A percentile compares a stretch with the other conserved stretches of the same genome.
These are phyloP conservation scores for Amaranthus cruentus DNA, from an alignment of 148 eudicot genomes.

Conservation along the genomic window DNA sequence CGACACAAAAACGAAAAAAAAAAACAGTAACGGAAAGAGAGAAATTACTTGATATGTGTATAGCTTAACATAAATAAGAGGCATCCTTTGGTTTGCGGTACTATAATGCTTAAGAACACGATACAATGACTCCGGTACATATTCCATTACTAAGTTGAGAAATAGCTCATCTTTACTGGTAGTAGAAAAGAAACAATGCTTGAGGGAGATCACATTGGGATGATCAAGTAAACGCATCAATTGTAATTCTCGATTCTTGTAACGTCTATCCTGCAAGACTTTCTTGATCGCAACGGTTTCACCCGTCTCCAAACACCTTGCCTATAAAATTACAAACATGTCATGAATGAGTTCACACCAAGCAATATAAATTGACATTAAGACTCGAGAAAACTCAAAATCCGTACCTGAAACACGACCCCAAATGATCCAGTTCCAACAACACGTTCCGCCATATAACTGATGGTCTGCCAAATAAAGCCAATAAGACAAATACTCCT, in stretches of 20 bases:
- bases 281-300: slow-evolving; percentile 80
- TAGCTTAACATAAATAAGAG: slow-evolving; percentile 70
- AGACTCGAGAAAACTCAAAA: not conserved
- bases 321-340: slow-evolving; percentile 30
- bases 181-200: slow-evolving; percentile 81
- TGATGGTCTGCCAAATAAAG: slow-evolving; percentile 51
- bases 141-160: slow-evolving; percentile 81
- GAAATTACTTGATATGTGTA: slow-evolving; percentile 65
- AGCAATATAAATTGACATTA: not conserved
- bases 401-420: slow-evolving; percentile 66
- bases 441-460: slow-evolving; percentile 87
- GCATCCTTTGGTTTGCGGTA: slow-evolving; percentile 70
- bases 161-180: slow-evolving; percentile 78
- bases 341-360: slow-evolving; percentile 9
- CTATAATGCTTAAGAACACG: slow-evolving; percentile 67
- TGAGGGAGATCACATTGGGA: slow-evolving; percentile 64
- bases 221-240: slow-evolving; percentile 77
- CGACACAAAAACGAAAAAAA: no score
- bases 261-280: slow-evolving; percentile 75
- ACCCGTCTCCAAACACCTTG: slow-evolving; percentile 81
- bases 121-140: slow-evolving; percentile 70
- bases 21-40: no score
- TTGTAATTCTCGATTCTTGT: slow-evolving; percentile 75
- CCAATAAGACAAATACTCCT: slow-evolving; percentile 9
- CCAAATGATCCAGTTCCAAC: slow-evolving; percentile 93